These are phyloP conservation scores for Blastocystis sp. DNA, from an alignment of 352 stramenopile genomes.

Conservation along the genomic window DNA sequence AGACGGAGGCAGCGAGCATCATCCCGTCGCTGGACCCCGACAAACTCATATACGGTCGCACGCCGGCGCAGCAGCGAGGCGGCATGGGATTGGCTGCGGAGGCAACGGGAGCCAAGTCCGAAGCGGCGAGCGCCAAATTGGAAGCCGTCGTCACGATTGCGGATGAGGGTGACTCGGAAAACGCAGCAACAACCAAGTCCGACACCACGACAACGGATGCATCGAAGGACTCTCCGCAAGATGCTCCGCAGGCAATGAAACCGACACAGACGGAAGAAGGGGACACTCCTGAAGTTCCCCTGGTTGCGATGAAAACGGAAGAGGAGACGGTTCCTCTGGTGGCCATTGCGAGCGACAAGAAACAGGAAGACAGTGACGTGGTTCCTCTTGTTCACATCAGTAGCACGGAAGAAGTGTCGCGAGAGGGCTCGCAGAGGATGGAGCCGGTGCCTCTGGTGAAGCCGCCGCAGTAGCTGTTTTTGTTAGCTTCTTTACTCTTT, in stretches of 20 bases:
- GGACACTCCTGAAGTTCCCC: neutral
- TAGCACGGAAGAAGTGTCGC: too few relatives aligned
- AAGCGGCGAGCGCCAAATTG: too few relatives aligned
- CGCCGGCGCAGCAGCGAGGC: too few relatives aligned
- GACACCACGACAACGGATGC: neutral
- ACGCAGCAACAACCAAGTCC: neutral
- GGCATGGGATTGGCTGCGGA: too few relatives aligned
- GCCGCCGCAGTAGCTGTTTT: too few relatives aligned
- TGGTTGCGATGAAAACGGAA: neutral
- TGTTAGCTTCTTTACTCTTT: too few relatives aligned
- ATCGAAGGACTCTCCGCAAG: neutral
- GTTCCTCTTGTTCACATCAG: neutral
- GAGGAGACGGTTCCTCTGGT: slow-evolving; percentile 36
- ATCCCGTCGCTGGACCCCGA: slow-evolving; percentile 18
- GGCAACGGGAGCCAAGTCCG: too few relatives aligned
- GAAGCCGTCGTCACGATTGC: neutral
- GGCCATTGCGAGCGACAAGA: neutral
- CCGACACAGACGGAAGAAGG: neutral
- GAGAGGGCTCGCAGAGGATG: too few relatives aligned
- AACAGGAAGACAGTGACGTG: neutral
- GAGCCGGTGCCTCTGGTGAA: too few relatives aligned
- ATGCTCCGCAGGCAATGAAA: neutral
- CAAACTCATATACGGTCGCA: neutral
- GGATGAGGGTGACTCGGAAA: neutral
- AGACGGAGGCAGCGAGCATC: neutral